Conservation (phyloP, 2,329 filamentous ascomycete genomes). For the Ceratocystis harringtonii region DNA sequence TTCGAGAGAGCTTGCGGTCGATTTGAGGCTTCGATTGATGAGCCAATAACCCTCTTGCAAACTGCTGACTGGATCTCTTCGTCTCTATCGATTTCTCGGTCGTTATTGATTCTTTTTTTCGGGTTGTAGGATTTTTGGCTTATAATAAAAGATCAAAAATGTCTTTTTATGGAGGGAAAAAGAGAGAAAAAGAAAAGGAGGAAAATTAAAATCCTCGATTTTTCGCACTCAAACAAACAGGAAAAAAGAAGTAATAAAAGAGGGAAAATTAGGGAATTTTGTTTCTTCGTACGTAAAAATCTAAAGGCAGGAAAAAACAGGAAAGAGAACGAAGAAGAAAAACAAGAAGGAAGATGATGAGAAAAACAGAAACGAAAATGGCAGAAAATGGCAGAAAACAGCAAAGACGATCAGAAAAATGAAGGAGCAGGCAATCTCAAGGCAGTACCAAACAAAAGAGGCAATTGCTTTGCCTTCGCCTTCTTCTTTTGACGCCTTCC, state of each 20-base stretch:
- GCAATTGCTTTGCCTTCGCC: too few species aligned
- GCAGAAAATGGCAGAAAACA: neutral
- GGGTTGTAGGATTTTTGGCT: neutral
- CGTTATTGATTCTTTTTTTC: neutral
- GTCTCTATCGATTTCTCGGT: neutral
- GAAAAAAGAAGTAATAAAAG: neutral
- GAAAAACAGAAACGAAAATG: neutral
- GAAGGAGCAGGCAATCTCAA: neutral
- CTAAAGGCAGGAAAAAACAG: neutral
- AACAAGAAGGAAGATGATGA: neutral
- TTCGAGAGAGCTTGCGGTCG: neutral
- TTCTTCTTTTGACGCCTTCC: too few species aligned
- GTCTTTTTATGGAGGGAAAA: neutral
- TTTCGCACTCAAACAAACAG: neutral
- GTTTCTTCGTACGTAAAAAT: neutral
- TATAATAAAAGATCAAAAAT: conserved; percentile 1
- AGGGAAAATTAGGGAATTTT: too few species aligned
- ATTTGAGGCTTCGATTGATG: neutral
- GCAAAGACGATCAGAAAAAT: conserved; percentile 1
- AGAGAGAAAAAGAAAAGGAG: neutral
- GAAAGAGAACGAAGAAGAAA: neutral
- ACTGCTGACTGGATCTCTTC: neutral
- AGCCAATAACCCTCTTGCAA: neutral
- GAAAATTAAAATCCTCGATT: neutral
- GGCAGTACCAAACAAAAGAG: neutral